Base-by-base conservation (phyloP, 177 flowering plant genomes). In the Vitis hybrid region DNA sequence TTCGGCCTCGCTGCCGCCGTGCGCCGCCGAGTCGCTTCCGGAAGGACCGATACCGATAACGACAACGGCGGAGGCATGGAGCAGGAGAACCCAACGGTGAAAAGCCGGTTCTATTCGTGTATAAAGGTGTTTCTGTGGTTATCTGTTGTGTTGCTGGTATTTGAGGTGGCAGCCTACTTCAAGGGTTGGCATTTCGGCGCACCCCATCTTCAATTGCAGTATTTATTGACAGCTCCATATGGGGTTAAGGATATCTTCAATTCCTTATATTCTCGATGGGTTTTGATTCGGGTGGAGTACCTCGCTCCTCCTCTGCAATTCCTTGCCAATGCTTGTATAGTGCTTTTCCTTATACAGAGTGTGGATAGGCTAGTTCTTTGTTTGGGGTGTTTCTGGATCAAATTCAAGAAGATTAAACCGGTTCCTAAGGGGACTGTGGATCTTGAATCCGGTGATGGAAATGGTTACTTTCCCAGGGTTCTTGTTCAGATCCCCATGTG, bases 311-410 rank as follows among this genome's bases (percentile, higher is more conserved):
- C 89, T 14, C 82, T 94, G 18, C 95, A 91, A 65, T 85, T 90
- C 32, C 83, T 94, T 4, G 84, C 98, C 65, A 89, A 87, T 83
- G 85, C 64, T 1, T 94, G 98, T 65, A 85, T 91, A 56, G 74
- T 87, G 15, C 80, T 92, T 27, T 94, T 92, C 80, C 79, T 94
- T 7, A 81, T 94, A 56, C 97, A 94, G 83, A 91, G 93, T 63
- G 14, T 86, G 58, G 98, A 94, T 72, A 74, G 98, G 70, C 72
- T 94, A 4, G 60, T 90, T 66, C 80, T 94, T 15, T 91, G 97
- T 52, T 72, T 94, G 71, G 98, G 98, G 4, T 93, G 97, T 60
- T 89, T 94, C 75, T 94, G 92, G 91, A 90, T 94, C 80, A 75
- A 78, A 21, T 78, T 91, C 15, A 88, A 83, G 81, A 90, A 85